phyloP scores from a whole-genome alignment of 192 early-diverging fungal species.

The Gamsiella multidivaricata region DNA sequence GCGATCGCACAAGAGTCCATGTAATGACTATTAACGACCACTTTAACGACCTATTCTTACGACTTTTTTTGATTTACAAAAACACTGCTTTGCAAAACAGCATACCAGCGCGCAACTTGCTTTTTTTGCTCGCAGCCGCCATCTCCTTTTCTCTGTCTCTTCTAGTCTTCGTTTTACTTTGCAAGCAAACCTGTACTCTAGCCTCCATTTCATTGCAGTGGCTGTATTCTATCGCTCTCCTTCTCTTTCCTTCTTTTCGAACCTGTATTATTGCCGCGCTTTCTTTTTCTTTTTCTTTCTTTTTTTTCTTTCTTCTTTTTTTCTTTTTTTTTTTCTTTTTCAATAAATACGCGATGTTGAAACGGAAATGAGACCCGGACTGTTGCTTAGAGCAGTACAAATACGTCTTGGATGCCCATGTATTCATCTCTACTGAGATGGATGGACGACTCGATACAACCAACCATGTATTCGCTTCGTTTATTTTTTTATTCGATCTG shows the following conservation, averaged over 20 bases:
- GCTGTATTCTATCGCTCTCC: slow-evolving; percentile 14
- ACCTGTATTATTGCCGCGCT: slow-evolving; percentile 2
- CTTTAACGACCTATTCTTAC: background rate
- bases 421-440: no score
- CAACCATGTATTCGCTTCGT: no score
- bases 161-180: background rate
- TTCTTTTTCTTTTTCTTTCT: slow-evolving; percentile 4
- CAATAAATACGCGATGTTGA: background rate
- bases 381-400: background rate
- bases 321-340: slow-evolving; percentile 1
- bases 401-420: slow-evolving; percentile 60
- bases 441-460: no score
- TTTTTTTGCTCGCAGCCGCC: slow-evolving; percentile 6
- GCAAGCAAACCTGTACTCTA: slow-evolving; percentile 11
- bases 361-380: no score
- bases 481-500: no score
- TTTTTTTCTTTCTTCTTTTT: slow-evolving; percentile 2
- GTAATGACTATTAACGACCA: slow-evolving; percentile 25
- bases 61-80: background rate
- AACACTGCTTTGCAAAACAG: background rate
- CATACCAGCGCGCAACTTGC: slow-evolving; percentile 14
- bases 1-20: slow-evolving; percentile 29
- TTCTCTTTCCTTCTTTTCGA: background rate
- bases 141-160: background rate
- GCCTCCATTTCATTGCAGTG: slow-evolving; percentile 5